Evolutionary conservation across 169 alveolate species (phyloP).

Genomic region (Cryptosporidium parvum): DNA sequence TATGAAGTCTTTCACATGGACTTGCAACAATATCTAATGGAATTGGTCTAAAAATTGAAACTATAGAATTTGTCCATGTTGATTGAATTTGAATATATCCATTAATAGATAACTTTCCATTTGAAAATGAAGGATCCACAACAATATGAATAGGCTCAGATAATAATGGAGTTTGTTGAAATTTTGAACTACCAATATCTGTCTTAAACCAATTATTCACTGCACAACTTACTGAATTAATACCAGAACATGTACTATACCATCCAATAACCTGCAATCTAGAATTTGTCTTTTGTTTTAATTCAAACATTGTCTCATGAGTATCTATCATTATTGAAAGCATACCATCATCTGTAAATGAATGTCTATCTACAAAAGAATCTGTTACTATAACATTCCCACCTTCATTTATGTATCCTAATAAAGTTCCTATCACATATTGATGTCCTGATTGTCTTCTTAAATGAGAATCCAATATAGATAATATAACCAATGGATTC

Average conservation of each 20-base stretch:
- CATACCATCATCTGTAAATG: conserved; percentile 91
- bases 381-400: conserved; percentile 91
- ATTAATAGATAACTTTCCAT: conserved; percentile 87
- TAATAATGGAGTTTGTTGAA: conserved; percentile 89
- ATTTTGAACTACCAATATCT: conserved; percentile 84
- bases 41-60: conserved; percentile 43
- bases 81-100: conserved; percentile 76
- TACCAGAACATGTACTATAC: conserved; percentile 90
- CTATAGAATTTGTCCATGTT: conserved; percentile 41
- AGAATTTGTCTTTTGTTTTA: conserved; percentile 89
- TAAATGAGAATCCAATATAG: conserved; percentile 91
- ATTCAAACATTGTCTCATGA: conserved; percentile 91
- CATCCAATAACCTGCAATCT: conserved; percentile 92
- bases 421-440: conserved; percentile 90
- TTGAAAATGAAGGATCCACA: conserved; percentile 91
- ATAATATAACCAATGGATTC: conserved; percentile 90
- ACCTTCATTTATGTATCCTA: conserved; percentile 89
- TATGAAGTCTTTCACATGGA: conserved; percentile 60
- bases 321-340: conserved; percentile 91
- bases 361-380: conserved; percentile 91
- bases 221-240: conserved; percentile 91
- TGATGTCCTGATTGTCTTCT: conserved; percentile 91
- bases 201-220: conserved; percentile 93
- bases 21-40: conserved; percentile 69
- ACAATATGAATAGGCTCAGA: conserved; percentile 91